phyloP scores from a whole-genome alignment of 495 filamentous ascomycete species.

The Aspergillus baeticus region DNA sequence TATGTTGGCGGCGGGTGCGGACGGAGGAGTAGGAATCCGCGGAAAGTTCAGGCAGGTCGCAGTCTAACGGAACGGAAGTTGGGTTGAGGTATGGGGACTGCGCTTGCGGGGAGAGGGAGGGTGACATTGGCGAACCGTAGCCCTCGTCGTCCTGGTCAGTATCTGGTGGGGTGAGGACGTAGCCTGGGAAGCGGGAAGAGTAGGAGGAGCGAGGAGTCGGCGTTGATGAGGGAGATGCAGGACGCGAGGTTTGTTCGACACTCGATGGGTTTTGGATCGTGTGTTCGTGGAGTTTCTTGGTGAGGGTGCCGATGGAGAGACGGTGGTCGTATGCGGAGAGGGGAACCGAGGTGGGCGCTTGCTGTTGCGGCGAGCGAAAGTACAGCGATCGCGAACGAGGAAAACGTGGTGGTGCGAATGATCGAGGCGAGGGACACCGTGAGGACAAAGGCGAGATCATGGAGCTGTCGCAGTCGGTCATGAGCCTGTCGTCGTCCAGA shows the following conservation, averaged over 20 bases:
- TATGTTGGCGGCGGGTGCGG: slow-evolving; percentile 42
- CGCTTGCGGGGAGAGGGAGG: slow-evolving; percentile 17
- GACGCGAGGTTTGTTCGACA: slow-evolving; percentile 3
- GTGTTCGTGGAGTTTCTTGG: slow-evolving; percentile 47
- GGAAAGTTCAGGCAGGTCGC: slow-evolving; percentile 9
- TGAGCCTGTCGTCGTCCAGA: slow-evolving; percentile 31
- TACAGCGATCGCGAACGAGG: slow-evolving; percentile 36
- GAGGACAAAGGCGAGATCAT: slow-evolving; percentile 47
- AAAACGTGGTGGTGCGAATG: slow-evolving; percentile 31
- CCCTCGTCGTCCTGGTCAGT: slow-evolving; percentile 44
- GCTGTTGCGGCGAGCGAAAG: slow-evolving; percentile 35
- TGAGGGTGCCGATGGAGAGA: slow-evolving; percentile 44
- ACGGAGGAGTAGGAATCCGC: slow-evolving; percentile 17
- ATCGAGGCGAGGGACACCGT: slow-evolving; percentile 46
- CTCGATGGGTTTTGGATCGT: slow-evolving; percentile 30
- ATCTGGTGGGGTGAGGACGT: slow-evolving; percentile 44
- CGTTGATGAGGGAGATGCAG: slow-evolving; percentile 11
- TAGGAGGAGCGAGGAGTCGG: slow-evolving; percentile 15
- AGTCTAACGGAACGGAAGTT: slow-evolving; percentile 33
- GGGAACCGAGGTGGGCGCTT: slow-evolving; percentile 43
- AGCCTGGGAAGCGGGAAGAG: slow-evolving; percentile 24
- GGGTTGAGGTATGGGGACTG: slow-evolving; percentile 35
- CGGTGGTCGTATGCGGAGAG: slow-evolving; percentile 39
- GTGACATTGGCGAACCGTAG: slow-evolving; percentile 28
- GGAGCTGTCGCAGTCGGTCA: slow-evolving; percentile 26